Evolutionary conservation across 345 rosid species (phyloP), one percentile per base, ranked within the genome.

Genomic region (Populus nigra): DNA sequence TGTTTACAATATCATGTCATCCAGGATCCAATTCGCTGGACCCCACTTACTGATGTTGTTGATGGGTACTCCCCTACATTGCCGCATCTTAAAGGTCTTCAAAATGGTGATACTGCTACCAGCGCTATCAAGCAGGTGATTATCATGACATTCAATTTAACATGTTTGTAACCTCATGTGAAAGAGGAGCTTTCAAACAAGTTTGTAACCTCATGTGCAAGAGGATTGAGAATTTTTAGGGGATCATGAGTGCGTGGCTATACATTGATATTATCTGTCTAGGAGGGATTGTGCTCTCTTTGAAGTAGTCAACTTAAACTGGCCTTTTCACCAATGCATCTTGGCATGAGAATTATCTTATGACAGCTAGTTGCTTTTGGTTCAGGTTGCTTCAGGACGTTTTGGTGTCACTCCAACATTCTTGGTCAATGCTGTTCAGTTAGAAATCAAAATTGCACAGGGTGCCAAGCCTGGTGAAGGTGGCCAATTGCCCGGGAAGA

Each of bases 401-500:
- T 96, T 96, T 85, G 98, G 98, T 80, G 99, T 96, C 73, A 96
- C 99, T 69, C 99, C 99, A 72, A 96, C 97, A 20, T 96, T 96
- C 90, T 86, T 96, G 87, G 98, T 86, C 29, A 93, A 93, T 85
- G 98, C 99, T 43, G 98, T 89, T 84, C 99, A 93, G 73, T 20
- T 93, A 77, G 99, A 96, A 84, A 96, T 96, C 83, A 96, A 96
- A 89, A 94, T 96, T 81, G 99, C 99, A 76, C 98, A 93, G 90
- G 99, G 99, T 77, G 99, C 99, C 70, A 96, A 93, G 79, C 99
- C 99, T 55, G 99, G 99, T 39, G 99, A 92, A 88, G 99, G 99
- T 69, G 98, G 99, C 45, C 99, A 96, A 80, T 85, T 96, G 84
- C 99, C 98, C 45, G 97, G 99, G 75, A 92, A 93, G 88, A 96